These are phyloP conservation scores for Somion occarium DNA, from an alignment of 1,284 basidiomycete genomes.

Conservation along the genomic window DNA sequence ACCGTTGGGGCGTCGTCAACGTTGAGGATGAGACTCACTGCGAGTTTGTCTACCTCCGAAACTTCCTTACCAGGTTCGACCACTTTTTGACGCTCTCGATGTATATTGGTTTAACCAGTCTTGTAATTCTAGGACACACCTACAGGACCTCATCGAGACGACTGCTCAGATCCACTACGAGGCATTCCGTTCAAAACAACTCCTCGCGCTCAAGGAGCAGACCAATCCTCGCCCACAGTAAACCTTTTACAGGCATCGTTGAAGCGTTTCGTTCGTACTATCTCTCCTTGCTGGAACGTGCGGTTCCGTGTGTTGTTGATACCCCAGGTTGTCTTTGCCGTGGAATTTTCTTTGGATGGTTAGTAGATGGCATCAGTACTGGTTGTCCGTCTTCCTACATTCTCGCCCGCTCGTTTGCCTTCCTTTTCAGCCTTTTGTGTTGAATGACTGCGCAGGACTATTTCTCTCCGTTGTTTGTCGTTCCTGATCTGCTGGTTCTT, in stretches of 20 bases:
- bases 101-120: neutral
- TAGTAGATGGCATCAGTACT: neutral
- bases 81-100: slow-evolving; percentile 1
- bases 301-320: neutral
- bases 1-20: slow-evolving; percentile 97
- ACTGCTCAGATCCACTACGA: slow-evolving; percentile 99
- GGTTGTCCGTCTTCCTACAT: neutral
- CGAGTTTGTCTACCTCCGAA: slow-evolving; percentile 96
- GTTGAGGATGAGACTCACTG: slow-evolving; percentile 96
- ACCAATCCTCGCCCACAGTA: slow-evolving; percentile 23
- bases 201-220: slow-evolving; percentile 86
- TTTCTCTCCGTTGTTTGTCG: neutral
- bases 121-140: slow-evolving; percentile 66
- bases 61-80: slow-evolving; percentile 84
- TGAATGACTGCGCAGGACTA: neutral
- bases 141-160: slow-evolving; percentile 98
- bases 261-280: neutral
- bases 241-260: neutral
- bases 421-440: neutral
- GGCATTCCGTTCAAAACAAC: slow-evolving; percentile 97
- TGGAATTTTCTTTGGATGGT: neutral
- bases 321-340: neutral
- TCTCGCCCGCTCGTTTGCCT: neutral
- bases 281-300: neutral
- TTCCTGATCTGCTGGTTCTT: neutral